Base-by-base conservation (phyloP, 140 eudicot genomes). In the Stevia rebaudiana region DNA sequence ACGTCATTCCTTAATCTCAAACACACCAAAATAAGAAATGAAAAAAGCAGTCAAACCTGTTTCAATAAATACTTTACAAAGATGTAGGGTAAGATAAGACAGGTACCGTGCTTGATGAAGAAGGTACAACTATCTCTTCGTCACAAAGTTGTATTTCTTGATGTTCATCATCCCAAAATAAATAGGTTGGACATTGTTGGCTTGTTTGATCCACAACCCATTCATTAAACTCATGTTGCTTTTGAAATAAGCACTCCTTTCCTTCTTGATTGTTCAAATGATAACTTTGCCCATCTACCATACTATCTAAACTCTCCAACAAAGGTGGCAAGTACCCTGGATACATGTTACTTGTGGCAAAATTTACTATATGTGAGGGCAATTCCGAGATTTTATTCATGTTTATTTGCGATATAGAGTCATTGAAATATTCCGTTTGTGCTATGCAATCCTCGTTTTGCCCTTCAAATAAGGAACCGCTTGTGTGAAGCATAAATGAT, bases 141-240 rank as follows among this genome's bases (percentile, higher is more conserved):
- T 68, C 86, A 36, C 79, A 80, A 55, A 65, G 73, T 31, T 72
- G 77, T 35, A 79, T 55, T 51, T 81, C 60, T 51, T 81, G 81
- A 71, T 77, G 69, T 41, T 77, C 81, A 77, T 71, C 82, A 30
- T 86, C 95, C 96, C 96, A 88, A 58, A 75, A 85, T 63, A 80
- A 78, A 76, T 72, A 85, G 15, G 65, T 70, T 22, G 85, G 74
- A 73, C 79, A 76, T 55, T 78, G 82, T 48, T 43, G 80, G 69
- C 60, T 56, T 65, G n/a, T n/a, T n/a, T n/a, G n/a, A n/a, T n/a
- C n/a, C n/a, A 77, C 89, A 36, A 78, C 80, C 94, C 94, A 84
- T 53, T 79, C 83, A 79, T 69, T 86, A 16, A 75, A 60, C 68
- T 65, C 80, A 18, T 81, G 77, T 60, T 81, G 81, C 73, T 71